These are phyloP conservation scores for Trichoderma lentiforme DNA, from an alignment of 2,329 filamentous ascomycete species.

Conservation along the genomic window DNA sequence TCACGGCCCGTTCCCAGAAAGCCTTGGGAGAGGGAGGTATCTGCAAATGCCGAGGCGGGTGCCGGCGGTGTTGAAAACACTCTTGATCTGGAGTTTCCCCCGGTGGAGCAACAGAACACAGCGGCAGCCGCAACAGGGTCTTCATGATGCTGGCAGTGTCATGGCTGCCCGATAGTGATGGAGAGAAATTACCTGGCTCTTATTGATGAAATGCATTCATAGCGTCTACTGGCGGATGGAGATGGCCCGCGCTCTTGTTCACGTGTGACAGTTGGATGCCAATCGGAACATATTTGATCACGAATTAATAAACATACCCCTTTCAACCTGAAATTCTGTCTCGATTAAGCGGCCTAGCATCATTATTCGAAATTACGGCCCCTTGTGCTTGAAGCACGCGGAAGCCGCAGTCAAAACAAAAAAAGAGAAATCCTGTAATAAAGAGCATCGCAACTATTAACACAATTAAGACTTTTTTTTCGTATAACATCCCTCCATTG, in stretches of 20 bases:
- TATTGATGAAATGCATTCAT: background rate
- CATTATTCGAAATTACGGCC: conserved; percentile 2
- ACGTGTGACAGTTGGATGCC: background rate
- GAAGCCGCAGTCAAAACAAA: conserved; percentile 1
- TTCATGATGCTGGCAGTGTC: background rate
- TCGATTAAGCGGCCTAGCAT: background rate
- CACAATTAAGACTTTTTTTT: conserved; percentile 11
- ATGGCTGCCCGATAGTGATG: background rate
- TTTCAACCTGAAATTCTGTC: background rate
- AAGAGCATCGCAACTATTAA: conserved; percentile 20
- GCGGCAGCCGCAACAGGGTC: background rate
- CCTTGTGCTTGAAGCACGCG: background rate
- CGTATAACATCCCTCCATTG: background rate
- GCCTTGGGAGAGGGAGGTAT: conserved; percentile 72
- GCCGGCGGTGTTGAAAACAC: conserved; percentile 25
- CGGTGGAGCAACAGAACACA: conserved; percentile 19
- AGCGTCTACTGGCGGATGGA: background rate
- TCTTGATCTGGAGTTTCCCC: conserved; percentile 37
- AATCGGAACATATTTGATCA: background rate
- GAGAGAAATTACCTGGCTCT: background rate
- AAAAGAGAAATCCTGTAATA: conserved; percentile 15
- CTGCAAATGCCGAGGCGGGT: conserved; percentile 21
- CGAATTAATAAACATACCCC: background rate
- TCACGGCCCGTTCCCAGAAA: conserved; percentile 49
- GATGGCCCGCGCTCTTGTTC: background rate